Evolutionary conservation across 192 early-diverging fungal species (phyloP), one percentile per base, ranked within the genome.

Genomic region (Gonapodya prolifera): DNA sequence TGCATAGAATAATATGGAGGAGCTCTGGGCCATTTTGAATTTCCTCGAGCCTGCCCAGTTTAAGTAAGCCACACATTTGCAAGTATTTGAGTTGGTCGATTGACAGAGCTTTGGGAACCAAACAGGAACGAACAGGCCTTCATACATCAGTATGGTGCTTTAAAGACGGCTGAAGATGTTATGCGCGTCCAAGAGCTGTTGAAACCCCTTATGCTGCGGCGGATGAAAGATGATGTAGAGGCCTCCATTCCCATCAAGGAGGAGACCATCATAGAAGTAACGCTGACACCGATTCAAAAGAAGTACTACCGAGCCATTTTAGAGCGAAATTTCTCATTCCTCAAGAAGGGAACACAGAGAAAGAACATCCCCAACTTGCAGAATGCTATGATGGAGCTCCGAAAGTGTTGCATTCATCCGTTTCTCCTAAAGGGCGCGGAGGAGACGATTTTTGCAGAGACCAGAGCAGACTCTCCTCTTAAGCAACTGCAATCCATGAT

Each of bases 171-270:
- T 0, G 83, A 81, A n/a, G 92, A 95, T 83, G 94, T 95, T 1
- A 91, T 93, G 80, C 86, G 87, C 36, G 78, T 95, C 0, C 94
- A 95, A 75, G 82, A 80, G 16, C 80, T 95, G 34, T 77, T 95
- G 33, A 94, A 94, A 75, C 94, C 94, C 17, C 85, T 95, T 36
- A 94, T 95, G 93, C 81, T 95, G 36, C 85, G 94, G 35, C 88
- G 94, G 2, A 87, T 95, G 82, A 95, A 95, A 80, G 93, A 95
- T 83, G 93, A 95, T 82, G 94, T 95, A 1, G 94, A 95, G 81
- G 92, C 91, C 77, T 88, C 88, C 1, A 93, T 95, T 78, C 94
- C 94, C 0, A 88, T 94, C 76, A 95, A 95, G 78, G 94, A 94
- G 81, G 94, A 95, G 79, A 94, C 93, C n/a, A 89, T 95, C 31